Base-by-base conservation (phyloP, 148 eudicot species). In the Camellia sinensis region DNA sequence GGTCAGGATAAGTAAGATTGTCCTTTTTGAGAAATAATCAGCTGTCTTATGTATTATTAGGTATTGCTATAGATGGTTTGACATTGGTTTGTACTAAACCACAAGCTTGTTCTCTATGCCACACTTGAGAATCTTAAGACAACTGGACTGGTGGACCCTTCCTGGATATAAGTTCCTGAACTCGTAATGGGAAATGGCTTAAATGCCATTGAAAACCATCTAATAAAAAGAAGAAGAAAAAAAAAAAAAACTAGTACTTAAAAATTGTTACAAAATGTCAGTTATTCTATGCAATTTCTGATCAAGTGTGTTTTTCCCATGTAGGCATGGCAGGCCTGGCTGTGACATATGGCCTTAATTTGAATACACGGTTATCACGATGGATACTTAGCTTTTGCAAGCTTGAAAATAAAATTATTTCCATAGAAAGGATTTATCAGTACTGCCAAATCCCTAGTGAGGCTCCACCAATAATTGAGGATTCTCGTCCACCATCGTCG, bases 311-410 rank as follows among this genome's bases (percentile, higher is more conserved):
- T 56, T 77, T 73, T 48, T 78, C 71, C 67, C 82, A 15, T 43
- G 71, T 74, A 96, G 99, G 97, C 85, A 96, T 96, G 98, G 99
- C 99, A 12, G 99, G 99, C 71, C 94, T 96, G 82, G 99, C 99
- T n/a, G 99, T 93, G 84, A 93, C 99, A 17, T 96, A 96, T 84
- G 99, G 99, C 73, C 84, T 96, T 70, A 93, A 96, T 78, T 78
- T 96, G 88, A 96, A 96, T 91, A 97, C 93, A 77, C 93, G 99
- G 68, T 69, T 96, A 81, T 93, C 99, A 10, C 87, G 99, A 67
- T 96, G 99, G 99, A 96, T 96, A 73, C 99, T 96, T 83, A 96
- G 99, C 88, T 93, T 96, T 81, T 96, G 99, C 91, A 96, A 96
- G 89, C 97, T 96, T 84, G 99, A 96, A 89, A 96, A 96, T 84